phyloP scores from a whole-genome alignment of 352 stramenopile genomes.

The Pythium periplocum region DNA sequence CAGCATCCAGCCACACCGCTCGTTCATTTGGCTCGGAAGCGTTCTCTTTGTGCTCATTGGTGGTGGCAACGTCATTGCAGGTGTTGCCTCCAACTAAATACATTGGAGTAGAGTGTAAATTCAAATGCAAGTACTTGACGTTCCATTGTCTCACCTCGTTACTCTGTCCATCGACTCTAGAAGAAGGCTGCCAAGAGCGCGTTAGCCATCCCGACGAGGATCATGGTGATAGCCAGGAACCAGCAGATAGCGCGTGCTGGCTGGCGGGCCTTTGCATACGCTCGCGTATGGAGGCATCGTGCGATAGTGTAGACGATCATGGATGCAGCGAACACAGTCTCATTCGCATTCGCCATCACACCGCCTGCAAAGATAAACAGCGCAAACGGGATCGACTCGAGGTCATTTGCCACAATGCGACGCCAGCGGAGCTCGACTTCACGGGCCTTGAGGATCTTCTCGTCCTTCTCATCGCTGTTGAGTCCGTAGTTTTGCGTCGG shows the following conservation, averaged over 20 bases:
- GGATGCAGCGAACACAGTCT: slow-evolving; percentile 8
- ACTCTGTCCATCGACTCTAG: too few relatives aligned
- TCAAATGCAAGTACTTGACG: too few relatives aligned
- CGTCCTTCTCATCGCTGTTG: slow-evolving; percentile 20
- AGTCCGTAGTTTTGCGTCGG: slow-evolving; percentile 29
- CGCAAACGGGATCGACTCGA: slow-evolving; percentile 42
- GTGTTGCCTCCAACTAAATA: neutral
- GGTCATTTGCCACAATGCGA: slow-evolving; percentile 43
- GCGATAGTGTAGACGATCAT: slow-evolving; percentile 29
- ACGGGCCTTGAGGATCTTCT: slow-evolving; percentile 22
- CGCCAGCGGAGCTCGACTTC: slow-evolving; percentile 39
- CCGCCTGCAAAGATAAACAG: slow-evolving; percentile 31
- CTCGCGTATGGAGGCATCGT: slow-evolving; percentile 30
- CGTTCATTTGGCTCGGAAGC: slow-evolving; percentile 12
- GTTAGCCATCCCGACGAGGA: slow-evolving; percentile 7
- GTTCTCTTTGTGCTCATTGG: slow-evolving; percentile 11
- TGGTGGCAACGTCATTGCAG: slow-evolving; percentile 7
- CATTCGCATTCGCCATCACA: slow-evolving; percentile 13
- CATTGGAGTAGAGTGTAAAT: too few relatives aligned
- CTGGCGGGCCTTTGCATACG: slow-evolving; percentile 35
- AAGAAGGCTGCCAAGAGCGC: neutral
- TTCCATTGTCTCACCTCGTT: too few relatives aligned
- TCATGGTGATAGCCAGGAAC: slow-evolving; percentile 7
- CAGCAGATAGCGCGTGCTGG: slow-evolving; percentile 27
- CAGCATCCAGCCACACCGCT: slow-evolving; percentile 20